These are phyloP conservation scores for Phytopythium aichiense DNA, from an alignment of 352 stramenopile genomes.

Conservation along the genomic window DNA sequence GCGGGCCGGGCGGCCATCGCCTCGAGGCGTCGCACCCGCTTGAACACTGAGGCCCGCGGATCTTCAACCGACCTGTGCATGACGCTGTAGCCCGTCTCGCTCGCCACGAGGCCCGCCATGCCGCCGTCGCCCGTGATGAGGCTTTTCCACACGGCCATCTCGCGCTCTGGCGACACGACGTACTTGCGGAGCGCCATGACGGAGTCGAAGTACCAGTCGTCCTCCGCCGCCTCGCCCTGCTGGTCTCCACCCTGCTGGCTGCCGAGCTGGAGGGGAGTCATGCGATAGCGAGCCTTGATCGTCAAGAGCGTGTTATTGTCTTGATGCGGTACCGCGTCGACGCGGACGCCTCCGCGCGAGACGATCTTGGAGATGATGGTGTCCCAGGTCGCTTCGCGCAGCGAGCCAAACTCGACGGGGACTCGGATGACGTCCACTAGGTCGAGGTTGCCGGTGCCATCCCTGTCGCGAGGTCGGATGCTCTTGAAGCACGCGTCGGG, in stretches of 20 bases:
- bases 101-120: not conserved
- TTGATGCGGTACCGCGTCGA: not conserved
- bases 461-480: not conserved
- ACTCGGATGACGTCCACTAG: not conserved
- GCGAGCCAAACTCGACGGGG: not conserved
- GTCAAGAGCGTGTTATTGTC: not conserved
- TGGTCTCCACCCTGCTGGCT: not conserved
- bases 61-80: not conserved
- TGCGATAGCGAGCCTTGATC: not conserved
- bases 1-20: not conserved
- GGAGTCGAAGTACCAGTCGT: constrained; percentile 2
- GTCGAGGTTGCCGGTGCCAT: not conserved
- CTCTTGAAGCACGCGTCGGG: not conserved
- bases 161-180: not conserved
- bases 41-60: not conserved
- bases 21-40: not conserved
- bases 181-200: constrained; percentile 1
- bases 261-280: not conserved
- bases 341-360: not conserved
- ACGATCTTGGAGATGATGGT: not conserved
- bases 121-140: not conserved
- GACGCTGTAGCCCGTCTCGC: constrained; percentile 1
- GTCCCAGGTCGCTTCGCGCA: not conserved
- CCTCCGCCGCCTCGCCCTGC: not conserved
- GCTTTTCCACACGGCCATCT: constrained; percentile 2